Percentiles rank a stretch among this genome's conserved stretches.
These are phyloP conservation scores for Torulaspora gathmanii DNA, from an alignment of 805 yeast genomes.

Conservation along the genomic window DNA sequence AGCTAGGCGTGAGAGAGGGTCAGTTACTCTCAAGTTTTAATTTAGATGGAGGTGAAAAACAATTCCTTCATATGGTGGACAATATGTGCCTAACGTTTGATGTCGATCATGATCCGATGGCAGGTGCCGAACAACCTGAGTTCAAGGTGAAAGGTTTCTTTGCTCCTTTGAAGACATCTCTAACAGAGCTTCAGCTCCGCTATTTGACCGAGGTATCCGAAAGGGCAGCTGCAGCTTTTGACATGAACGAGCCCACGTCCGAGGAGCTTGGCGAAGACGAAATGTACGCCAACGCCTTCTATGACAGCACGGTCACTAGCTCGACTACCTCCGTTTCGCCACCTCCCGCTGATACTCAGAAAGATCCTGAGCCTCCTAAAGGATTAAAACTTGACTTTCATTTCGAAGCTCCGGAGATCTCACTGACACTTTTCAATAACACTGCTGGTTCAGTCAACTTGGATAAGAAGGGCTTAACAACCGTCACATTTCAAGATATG, in stretches of 20 bases:
- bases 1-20: slow-evolving; percentile 68
- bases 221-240: slow-evolving; percentile 52
- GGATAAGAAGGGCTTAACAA: slow-evolving; percentile 45
- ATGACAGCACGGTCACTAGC: slow-evolving; percentile 30
- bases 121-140: slow-evolving; percentile 41
- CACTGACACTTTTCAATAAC: slow-evolving; percentile 55
- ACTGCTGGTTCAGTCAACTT: slow-evolving; percentile 40
- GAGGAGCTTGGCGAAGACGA: slow-evolving; percentile 63
- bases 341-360: background rate
- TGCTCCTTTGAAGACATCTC: slow-evolving; percentile 48
- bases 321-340: slow-evolving; percentile 1
- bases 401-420: slow-evolving; percentile 58
- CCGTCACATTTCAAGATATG: slow-evolving; percentile 55
- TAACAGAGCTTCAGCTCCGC: slow-evolving; percentile 69
- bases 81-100: slow-evolving; percentile 58
- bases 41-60: slow-evolving; percentile 43
- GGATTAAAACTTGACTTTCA: slow-evolving; percentile 36
- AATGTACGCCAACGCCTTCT: slow-evolving; percentile 51
- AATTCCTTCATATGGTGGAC: slow-evolving; percentile 59
- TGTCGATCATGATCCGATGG: slow-evolving; percentile 49
- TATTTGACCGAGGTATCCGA: slow-evolving; percentile 53
- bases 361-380: background rate
- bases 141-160: slow-evolving; percentile 52
- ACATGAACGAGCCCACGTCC: slow-evolving; percentile 41
- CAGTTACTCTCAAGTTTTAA: slow-evolving; percentile 60